Evolutionary conservation across 192 early-diverging fungal species (phyloP), one percentile per base, ranked within the genome.

Genomic region (Mortierella antarctica): DNA sequence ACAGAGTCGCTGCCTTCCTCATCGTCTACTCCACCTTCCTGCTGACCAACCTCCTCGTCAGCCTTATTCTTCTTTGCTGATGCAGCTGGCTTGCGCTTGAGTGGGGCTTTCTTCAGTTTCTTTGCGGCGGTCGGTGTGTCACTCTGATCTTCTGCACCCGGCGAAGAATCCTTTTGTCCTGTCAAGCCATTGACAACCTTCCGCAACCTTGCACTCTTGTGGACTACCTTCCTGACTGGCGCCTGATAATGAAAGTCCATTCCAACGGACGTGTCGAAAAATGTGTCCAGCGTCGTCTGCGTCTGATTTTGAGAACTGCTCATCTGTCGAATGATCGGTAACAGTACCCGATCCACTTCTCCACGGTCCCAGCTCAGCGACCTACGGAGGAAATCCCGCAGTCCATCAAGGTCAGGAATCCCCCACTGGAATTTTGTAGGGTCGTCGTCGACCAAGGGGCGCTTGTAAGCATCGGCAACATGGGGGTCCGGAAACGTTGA

Each of bases 381-480:
- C 17, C 85, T 81, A 20, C 82, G 86, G 48, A 96, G 72, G 53
- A 88, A 96, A 3, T 85, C 82, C 15, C 91, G 84, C 39, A 96
- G 64, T 2, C 71, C 84, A 73, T 94, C 87, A n/a, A 93, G 21
- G 65, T 95, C 85, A 21, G 94, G 92, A 40, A 85, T 73, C 0
- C 91, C 93, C 94, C 94, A 96, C 66, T 85, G 56, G 71, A 95
- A 94, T 52, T 80, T 59, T 42, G 82, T 60, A 17, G 62, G 53
- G 11, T 89, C 89, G 2, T 78, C 74, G 71, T 96, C 92, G 2
- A 98, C 95, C 42, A 87, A 64, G 0, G 98, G 98, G 18, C 88
- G 65, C 31, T 90, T 70, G 76, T 99, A 99, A 0, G 97, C 96
- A 12, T 91, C 88, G 18, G 83, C 83, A 1, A 99, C 91, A 48